Conservation (phyloP, 495 filamentous ascomycete genomes). For the Recurvomyces mirabilis region DNA sequence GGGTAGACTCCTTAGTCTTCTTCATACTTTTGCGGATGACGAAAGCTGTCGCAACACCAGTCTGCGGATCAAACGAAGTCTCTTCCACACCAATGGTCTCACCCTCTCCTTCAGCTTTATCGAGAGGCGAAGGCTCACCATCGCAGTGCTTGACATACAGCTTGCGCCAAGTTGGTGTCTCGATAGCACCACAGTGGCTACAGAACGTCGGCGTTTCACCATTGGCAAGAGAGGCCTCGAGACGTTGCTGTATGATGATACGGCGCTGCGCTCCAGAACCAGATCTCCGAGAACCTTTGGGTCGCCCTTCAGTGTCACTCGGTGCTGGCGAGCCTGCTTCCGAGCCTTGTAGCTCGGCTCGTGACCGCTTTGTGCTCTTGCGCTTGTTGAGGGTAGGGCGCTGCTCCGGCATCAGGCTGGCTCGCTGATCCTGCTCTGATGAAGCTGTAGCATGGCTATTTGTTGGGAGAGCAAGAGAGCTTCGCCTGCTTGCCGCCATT, state of each 20-base stretch:
- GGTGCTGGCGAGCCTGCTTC: conserved; percentile 17
- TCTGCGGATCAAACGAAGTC: conserved; percentile 46
- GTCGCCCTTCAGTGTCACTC: conserved; percentile 9
- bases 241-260: conserved; percentile 46
- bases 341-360: conserved; percentile 8
- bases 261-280: conserved; percentile 36
- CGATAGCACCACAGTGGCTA: conserved; percentile 83
- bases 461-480: conserved; percentile 15
- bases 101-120: conserved; percentile 55
- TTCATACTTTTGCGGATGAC: conserved; percentile 50
- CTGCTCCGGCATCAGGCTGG: conserved; percentile 13
- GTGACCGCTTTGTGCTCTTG: conserved; percentile 6
- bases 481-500: conserved; percentile 4
- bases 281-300: conserved; percentile 7
- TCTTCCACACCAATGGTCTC: conserved; percentile 52
- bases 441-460: conserved; percentile 14
- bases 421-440: neutral
- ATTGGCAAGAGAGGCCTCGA: conserved; percentile 54
- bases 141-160: conserved; percentile 60
- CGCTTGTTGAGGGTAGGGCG: conserved; percentile 12
- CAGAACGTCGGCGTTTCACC: conserved; percentile 79
- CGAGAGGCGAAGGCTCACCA: conserved; percentile 37
- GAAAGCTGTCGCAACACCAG: conserved; percentile 46
- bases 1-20: conserved; percentile 47
- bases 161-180: conserved; percentile 91